These are phyloP conservation scores for Auriscalpium orientale DNA, from an alignment of 768 basidiomycete genomes.

Conservation along the genomic window DNA sequence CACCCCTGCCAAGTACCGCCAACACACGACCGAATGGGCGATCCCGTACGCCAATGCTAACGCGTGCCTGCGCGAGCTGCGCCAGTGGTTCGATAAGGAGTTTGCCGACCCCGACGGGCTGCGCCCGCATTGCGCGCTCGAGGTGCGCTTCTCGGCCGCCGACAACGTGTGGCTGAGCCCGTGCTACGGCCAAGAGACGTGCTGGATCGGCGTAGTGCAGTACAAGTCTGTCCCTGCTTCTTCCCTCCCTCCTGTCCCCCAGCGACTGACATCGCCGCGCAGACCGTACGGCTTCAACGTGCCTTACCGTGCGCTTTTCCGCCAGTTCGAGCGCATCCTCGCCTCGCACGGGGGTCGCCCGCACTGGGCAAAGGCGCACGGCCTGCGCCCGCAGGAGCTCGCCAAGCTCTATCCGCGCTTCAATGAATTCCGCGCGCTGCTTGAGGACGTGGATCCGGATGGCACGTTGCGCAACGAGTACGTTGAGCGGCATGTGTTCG, in stretches of 20 bases:
- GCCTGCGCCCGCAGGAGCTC: slow-evolving; percentile 55
- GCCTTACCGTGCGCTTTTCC: slow-evolving; percentile 74
- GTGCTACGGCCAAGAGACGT: slow-evolving; percentile 66
- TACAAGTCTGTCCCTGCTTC: slow-evolving; percentile 64
- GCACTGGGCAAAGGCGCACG: slow-evolving; percentile 95
- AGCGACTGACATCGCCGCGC: background rate
- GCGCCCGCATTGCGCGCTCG: slow-evolving; percentile 86
- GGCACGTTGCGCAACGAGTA: slow-evolving; percentile 87
- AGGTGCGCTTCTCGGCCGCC: slow-evolving; percentile 78
- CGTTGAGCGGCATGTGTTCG: slow-evolving; percentile 80
- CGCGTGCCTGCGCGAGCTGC: slow-evolving; percentile 64
- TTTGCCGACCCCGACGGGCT: slow-evolving; percentile 61
- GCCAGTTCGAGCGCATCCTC: slow-evolving; percentile 67
- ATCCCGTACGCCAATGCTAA: slow-evolving; percentile 65
- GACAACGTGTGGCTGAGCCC: slow-evolving; percentile 97
- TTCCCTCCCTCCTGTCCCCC: slow-evolving; percentile 4
- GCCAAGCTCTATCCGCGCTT: slow-evolving; percentile 73
- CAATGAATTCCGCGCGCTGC: slow-evolving; percentile 62
- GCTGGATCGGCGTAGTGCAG: slow-evolving; percentile 97
- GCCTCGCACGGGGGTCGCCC: slow-evolving; percentile 69
- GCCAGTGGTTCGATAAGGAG: slow-evolving; percentile 65
- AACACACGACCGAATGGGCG: slow-evolving; percentile 95
- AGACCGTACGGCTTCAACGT: slow-evolving; percentile 84
- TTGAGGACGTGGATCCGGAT: slow-evolving; percentile 62
- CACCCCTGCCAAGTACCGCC: slow-evolving; percentile 55